Evolutionary conservation across 208 protist species (phyloP), one percentile per base, ranked within the genome.

Genomic region (Acanthamoeba culbertsoni): DNA sequence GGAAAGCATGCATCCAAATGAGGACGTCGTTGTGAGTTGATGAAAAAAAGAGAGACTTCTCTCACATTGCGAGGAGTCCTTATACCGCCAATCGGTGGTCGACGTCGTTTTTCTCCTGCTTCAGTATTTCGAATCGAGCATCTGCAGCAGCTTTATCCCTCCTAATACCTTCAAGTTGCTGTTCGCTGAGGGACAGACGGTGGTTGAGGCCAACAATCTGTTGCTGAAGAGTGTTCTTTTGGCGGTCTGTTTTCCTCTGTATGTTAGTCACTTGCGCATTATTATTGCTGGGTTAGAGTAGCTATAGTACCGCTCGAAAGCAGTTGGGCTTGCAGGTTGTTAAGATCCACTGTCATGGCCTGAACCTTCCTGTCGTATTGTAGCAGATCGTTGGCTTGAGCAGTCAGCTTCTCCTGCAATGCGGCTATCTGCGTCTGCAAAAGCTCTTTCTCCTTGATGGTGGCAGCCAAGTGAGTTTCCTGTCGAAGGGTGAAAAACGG

Each of bases 181-280:
- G 84, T 48, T 91, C 57, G 5, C 53, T 71, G n/a, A 71, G 45
- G 5, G 84, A 91, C 84, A 91, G 37, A n/a, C 84, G 40, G 37
- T 91, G 84, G 26, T 73, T 91, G 26, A 91, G n/a, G 57, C 62
- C 84, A 37, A 51, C 42, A 6, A 46, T n/a, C 55, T 91, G 84
- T 26, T 91, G 53, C n/a, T 91, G 57, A 3, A 91, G 55, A 3
- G 57, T 37, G 33, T 37, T 73, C 63, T 73, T 73, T 23, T 73
- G 63, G 2, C 63, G 33, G 16, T 73, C 63, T 73, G 55, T 33
- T 7, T 20, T 8, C 8, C 55, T 33, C 16, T 18, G 0, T 33
- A 23, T 20, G 55, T 0, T 26, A 53, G 18, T 14, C 6, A 10
- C 35, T 14, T 20, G 26, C 18, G 35, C 23, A 75, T 63, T 63